These are phyloP conservation scores for Kentomonas sorsogonicus DNA, from an alignment of 208 protist species.

Conservation along the genomic window DNA sequence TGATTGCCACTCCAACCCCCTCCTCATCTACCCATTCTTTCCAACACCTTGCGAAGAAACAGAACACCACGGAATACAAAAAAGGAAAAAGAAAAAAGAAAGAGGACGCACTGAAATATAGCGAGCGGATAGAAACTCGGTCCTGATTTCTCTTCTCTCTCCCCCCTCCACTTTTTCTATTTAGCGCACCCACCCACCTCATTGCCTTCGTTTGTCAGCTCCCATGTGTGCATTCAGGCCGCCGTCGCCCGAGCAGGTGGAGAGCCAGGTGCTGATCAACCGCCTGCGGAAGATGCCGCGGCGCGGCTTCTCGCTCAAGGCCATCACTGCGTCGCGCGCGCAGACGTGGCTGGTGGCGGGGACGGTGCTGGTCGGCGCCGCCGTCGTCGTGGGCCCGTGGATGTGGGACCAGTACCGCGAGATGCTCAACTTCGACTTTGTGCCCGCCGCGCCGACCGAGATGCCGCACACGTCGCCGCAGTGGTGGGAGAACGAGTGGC, in stretches of 20 bases:
- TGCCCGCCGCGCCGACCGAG: conserved; percentile 41
- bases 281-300: conserved; percentile 35
- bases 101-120: not conserved
- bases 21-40: conserved; percentile 7
- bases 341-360: conserved; percentile 60
- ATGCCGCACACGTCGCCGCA: conserved; percentile 67
- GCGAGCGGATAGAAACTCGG: too few relatives aligned
- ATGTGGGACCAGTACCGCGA: conserved; percentile 65
- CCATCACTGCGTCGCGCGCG: conserved; percentile 48
- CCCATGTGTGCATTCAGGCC: too few relatives aligned
- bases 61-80: too few relatives aligned
- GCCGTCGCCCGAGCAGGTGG: conserved; percentile 37
- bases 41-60: conserved; percentile 7
- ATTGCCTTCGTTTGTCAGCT: too few relatives aligned
- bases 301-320: conserved; percentile 36
- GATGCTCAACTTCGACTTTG: conserved; percentile 62
- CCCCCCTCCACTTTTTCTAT: too few relatives aligned
- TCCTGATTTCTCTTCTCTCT: too few relatives aligned
- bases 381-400: conserved; percentile 73
- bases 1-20: not conserved
- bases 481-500: conserved; percentile 92
- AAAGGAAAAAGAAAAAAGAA: not conserved
- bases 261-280: conserved; percentile 47
- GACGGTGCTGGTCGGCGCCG: conserved; percentile 58
- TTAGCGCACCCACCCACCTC: too few relatives aligned